Base-by-base conservation (phyloP, 495 filamentous ascomycete species). In the Lasiosphaeria hispida region DNA sequence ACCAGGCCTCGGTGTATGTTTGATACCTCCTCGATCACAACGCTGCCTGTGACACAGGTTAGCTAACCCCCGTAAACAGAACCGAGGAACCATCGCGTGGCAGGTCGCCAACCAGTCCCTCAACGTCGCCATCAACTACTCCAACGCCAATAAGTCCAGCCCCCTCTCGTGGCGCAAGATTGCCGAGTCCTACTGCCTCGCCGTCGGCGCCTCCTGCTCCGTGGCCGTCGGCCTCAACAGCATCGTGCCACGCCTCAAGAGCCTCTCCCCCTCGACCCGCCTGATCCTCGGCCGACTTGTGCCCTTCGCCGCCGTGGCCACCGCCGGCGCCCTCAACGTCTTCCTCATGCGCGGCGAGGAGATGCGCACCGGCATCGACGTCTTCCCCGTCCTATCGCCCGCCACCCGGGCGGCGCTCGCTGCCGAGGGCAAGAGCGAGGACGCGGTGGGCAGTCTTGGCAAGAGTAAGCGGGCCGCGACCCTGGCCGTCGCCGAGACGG, bases 311-410 rank as follows among this genome's bases (percentile, higher is more conserved):
- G 94, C 94, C 7, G 94, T 98, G 4, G 91, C 91, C 10, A 88
- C 83, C 53, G 94, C 94, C 2, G 90, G 89, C 57, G 91, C 87
- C 1, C 79, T 98, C 42, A 98, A 98, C 71, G 95, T 97, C 35
- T 93, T 96, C 77, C 80, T 98, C 57, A 98, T 98, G 94, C 89
- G 94, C 62, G 88, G 90, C 49, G 92, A 96, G 72, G 94, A 98
- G 75, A 96, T 97, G 59, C 79, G 90, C 66, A 83, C 79, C 45
- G 94, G 94, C 10, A 97, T 98, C 68, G 92, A 98, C 72, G 86
- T 98, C n/a, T 97, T 85, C 76, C 91, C 90, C 0, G 83, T 87
- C 18, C 79, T 87, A 1, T 83, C 80, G 18, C 81, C 79, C 2
- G 72, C 75, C 2, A 77, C 85, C 50, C 84, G 81, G 65, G 63